A percentile compares a stretch with the other conserved stretches of the same genome.
phyloP scores from a whole-genome alignment of 176 grass and related monocot species.

The Carex cristatella region DNA sequence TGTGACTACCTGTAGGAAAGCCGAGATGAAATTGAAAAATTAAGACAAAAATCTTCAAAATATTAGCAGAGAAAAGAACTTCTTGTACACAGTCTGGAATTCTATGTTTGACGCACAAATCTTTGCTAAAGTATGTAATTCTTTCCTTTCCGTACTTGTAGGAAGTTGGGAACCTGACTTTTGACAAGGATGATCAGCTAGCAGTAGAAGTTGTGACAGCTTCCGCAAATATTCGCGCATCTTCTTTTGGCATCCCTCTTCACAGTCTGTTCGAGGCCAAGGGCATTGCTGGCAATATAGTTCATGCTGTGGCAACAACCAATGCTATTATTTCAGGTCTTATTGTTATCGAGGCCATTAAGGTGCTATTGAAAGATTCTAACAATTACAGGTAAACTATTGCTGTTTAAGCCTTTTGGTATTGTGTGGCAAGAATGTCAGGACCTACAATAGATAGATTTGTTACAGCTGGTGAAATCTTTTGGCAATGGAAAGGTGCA shows the following conservation, averaged over 20 bases:
- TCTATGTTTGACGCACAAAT: not conserved
- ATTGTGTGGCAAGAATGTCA: not conserved
- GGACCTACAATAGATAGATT: not conserved
- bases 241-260: conserved; percentile 82
- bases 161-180: conserved; percentile 82
- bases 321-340: conserved; percentile 96
- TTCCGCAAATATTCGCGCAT: conserved; percentile 95
- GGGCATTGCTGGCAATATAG: conserved; percentile 98
- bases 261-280: conserved; percentile 98
- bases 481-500: not conserved
- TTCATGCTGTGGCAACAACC: conserved; percentile 98
- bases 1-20: not conserved
- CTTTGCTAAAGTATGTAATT: not conserved
- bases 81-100: not conserved
- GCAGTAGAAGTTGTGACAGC: conserved; percentile 93
- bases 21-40: not conserved
- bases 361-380: conserved; percentile 76
- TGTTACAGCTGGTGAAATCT: not conserved
- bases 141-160: conserved; percentile 26
- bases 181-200: conserved; percentile 98
- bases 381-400: conserved; percentile 52
- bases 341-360: conserved; percentile 96
- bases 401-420: not conserved
- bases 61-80: not conserved
- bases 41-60: not conserved